Conservation (phyloP, 306 rosid species). For the Vigna angularis region DNA sequence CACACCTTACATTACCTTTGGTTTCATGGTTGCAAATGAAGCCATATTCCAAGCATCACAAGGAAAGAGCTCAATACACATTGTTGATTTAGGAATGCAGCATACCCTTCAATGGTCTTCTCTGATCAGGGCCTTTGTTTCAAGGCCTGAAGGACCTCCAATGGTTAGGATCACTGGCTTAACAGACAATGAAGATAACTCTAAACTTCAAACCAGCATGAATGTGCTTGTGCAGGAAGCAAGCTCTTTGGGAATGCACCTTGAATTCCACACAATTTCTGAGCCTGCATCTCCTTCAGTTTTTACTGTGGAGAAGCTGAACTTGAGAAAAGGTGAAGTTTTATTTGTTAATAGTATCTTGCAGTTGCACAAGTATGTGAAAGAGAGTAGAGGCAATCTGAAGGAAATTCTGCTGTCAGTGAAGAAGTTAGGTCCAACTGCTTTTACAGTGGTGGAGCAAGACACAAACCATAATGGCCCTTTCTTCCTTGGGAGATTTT, state of each 20-base stretch:
- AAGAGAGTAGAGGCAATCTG: slow-evolving; percentile 72
- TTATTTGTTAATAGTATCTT: slow-evolving; percentile 65
- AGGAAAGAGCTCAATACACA: slow-evolving; percentile 65
- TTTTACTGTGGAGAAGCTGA: slow-evolving; percentile 63
- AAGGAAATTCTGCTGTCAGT: slow-evolving; percentile 73
- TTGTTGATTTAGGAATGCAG: slow-evolving; percentile 75
- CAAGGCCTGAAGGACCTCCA: slow-evolving; percentile 73
- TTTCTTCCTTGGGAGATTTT: slow-evolving; percentile 80
- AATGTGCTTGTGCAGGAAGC: slow-evolving; percentile 65
- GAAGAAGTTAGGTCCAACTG: slow-evolving; percentile 64
- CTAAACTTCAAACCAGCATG: slow-evolving; percentile 58
- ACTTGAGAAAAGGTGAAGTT: slow-evolving; percentile 71
- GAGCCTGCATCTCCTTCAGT: slow-evolving; percentile 59
- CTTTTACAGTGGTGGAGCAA: slow-evolving; percentile 71
- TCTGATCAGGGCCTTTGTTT: slow-evolving; percentile 67
- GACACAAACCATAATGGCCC: slow-evolving; percentile 90
- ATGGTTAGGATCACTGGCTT: slow-evolving; percentile 65
- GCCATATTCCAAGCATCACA: slow-evolving; percentile 68
- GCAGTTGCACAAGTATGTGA: slow-evolving; percentile 69
- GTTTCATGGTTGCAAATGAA: slow-evolving; percentile 86
- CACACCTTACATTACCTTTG: slow-evolving; percentile 78
- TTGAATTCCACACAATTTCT: slow-evolving; percentile 54
- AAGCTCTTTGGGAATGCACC: slow-evolving; percentile 57
- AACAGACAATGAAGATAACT: slow-evolving; percentile 34
- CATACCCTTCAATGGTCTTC: slow-evolving; percentile 86